Conservation (phyloP, 257 asterid species). For the Salvia rosmarinus region DNA sequence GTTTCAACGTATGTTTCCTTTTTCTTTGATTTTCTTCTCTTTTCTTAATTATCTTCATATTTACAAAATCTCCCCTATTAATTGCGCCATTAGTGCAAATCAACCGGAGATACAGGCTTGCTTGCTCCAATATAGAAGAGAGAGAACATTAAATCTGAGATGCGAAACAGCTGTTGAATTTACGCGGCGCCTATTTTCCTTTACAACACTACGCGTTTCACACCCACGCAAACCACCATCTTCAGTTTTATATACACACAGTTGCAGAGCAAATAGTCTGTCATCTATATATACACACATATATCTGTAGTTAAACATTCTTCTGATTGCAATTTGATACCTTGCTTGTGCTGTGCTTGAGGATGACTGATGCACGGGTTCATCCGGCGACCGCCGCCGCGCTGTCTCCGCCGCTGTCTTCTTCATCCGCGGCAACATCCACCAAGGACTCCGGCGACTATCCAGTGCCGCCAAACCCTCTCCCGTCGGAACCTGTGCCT, state of each 20-base stretch:
- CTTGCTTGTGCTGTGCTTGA: neutral
- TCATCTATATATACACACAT: no score
- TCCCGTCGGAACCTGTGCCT: conserved; percentile 21
- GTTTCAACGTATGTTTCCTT: neutral
- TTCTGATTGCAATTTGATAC: conserved; percentile 16
- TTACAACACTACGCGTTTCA: conserved; percentile 27
- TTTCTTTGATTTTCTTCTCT: no score
- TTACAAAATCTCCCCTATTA: conserved; percentile 1
- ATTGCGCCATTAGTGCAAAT: no score
- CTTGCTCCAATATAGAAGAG: no score
- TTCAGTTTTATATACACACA: neutral
- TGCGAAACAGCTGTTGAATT: conserved; percentile 32
- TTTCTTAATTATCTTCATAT: neutral
- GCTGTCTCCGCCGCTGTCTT: conserved; percentile 28
- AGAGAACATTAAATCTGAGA: neutral
- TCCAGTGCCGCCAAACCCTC: conserved; percentile 38
- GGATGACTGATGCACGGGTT: conserved; percentile 44
- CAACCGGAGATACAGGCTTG: no score
- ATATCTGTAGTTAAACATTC: conserved; percentile 1
- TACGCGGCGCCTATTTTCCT: conserved; percentile 31
- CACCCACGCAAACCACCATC: neutral
- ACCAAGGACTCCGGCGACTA: conserved; percentile 29
- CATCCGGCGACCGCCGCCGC: conserved; percentile 42
- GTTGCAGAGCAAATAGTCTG: neutral
- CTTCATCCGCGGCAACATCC: conserved; percentile 23